Conservation (phyloP, 2,329 filamentous ascomycete species). For the Talaromyces islandicus region DNA sequence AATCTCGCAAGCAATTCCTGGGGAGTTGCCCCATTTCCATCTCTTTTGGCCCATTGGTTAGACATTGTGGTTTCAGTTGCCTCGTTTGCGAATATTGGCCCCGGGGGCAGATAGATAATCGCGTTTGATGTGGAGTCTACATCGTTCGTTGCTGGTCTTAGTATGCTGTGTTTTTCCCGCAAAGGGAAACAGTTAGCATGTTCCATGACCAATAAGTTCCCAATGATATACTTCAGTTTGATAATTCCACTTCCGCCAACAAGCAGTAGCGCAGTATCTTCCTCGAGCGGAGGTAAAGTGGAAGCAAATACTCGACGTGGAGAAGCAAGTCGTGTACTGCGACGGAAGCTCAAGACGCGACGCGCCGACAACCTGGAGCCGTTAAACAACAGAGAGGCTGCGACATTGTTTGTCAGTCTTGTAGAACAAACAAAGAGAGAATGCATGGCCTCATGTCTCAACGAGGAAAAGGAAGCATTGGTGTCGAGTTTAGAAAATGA, state of each 20-base stretch:
- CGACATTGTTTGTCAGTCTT: not conserved
- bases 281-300: not conserved
- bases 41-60: not conserved
- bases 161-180: not conserved
- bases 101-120: slow-evolving; percentile 11
- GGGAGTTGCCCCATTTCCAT: slow-evolving; percentile 4
- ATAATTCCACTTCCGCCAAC: slow-evolving; percentile 11
- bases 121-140: slow-evolving; percentile 3
- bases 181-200: not conserved
- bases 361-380: not conserved
- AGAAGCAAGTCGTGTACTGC: not conserved
- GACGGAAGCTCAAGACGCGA: not conserved
- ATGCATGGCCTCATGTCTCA: not conserved
- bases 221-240: slow-evolving; percentile 3
- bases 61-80: not conserved
- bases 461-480: not conserved
- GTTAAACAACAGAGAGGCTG: not conserved
- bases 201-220: not conserved
- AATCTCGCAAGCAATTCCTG: slow-evolving; percentile 25
- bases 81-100: slow-evolving; percentile 3
- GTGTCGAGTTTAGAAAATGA: not conserved
- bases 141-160: not conserved
- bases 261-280: slow-evolving; percentile 9
- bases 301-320: slow-evolving; percentile 7
- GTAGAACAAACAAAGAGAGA: not conserved